Evolutionary conservation across 768 basidiomycete genomes (phyloP), one percentile per base, ranked within the genome.

Genomic region (Crepidotus variabilis): DNA sequence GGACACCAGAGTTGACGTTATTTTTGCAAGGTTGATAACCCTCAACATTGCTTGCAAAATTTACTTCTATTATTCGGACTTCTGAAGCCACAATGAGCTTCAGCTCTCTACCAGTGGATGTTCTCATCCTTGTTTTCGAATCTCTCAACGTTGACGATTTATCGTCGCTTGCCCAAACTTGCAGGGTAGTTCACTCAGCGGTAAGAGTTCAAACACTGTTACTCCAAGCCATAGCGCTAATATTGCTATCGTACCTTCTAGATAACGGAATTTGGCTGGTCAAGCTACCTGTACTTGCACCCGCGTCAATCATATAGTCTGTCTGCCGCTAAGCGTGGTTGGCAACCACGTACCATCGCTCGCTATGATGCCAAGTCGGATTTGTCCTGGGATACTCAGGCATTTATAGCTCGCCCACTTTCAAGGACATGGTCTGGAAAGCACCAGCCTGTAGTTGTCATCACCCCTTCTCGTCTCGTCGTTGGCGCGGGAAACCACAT

Each of bases 251-350:
- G n/a, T 11, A 52, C 33, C 35, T 34, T 50, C 45, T 55, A 89
- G 88, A 78, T 89, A n/a, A 69, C 75, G 45, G 75, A 79, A 46
- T 82, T 77, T 62, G 87, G 86, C 7, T 90, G 87, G 86, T 63
- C 74, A 13, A 68, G 66, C 50, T 82, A 83, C 64, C 67, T 83
- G 28, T 77, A 75, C 34, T 62, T 61, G 32, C 75, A 87, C 61
- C 77, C 78, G 13, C 78, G 85, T 24, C 80, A 78, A 6, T 85
- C 87, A 8, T 69, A 71, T 61, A 83, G 84, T 56, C 70, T 86
- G 20, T 65, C 72, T 2, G 72, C 71, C 32, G 70, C 80, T 1
- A 72, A 79, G 22, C 60, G 66, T 1, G 55, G 57, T 11, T 86
- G 85, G 84, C 68, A 72, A 14, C 59, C 80, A 14, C 69, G 71